Conservation (phyloP, 768 basidiomycete species). For the Suillus spraguei region DNA sequence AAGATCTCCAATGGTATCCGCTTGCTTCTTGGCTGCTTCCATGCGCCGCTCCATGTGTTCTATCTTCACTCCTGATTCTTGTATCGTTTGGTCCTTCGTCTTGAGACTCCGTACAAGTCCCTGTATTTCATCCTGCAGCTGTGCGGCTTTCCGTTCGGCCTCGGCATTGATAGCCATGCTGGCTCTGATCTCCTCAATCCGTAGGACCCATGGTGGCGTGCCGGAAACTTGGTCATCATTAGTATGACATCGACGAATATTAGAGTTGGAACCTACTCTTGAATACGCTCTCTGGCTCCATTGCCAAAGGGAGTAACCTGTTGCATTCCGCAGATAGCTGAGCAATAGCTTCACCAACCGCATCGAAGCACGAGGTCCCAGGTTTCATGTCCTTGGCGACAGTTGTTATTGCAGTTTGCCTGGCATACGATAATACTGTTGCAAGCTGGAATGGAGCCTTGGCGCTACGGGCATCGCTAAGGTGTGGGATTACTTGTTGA, state of each 20-base stretch:
- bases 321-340: slow-evolving; percentile 73
- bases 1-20: slow-evolving; percentile 79
- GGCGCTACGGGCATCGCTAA: slow-evolving; percentile 76
- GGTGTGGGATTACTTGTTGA: slow-evolving; percentile 84
- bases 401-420: slow-evolving; percentile 70
- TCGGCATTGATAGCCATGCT: slow-evolving; percentile 86
- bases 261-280: slow-evolving; percentile 57
- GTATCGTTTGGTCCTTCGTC: slow-evolving; percentile 85
- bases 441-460: slow-evolving; percentile 80
- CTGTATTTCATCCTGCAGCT: slow-evolving; percentile 89
- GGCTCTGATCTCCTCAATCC: slow-evolving; percentile 83
- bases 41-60: slow-evolving; percentile 93
- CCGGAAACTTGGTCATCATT: slow-evolving; percentile 56
- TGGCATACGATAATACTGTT: slow-evolving; percentile 69
- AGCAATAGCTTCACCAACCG: slow-evolving; percentile 67
- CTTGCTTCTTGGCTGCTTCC: slow-evolving; percentile 90
- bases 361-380: slow-evolving; percentile 75
- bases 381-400: slow-evolving; percentile 69
- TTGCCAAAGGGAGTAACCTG: slow-evolving; percentile 66
- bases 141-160: slow-evolving; percentile 84
- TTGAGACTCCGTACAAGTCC: slow-evolving; percentile 83
- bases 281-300: slow-evolving; percentile 76
- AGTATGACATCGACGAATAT: background rate
- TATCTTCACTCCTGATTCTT: slow-evolving; percentile 90
- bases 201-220: slow-evolving; percentile 81